A percentile compares a stretch with the other conserved stretches of the same genome.
These are phyloP conservation scores for Lyophyllum shimeji DNA, from an alignment of 768 basidiomycete species.

Conservation along the genomic window DNA sequence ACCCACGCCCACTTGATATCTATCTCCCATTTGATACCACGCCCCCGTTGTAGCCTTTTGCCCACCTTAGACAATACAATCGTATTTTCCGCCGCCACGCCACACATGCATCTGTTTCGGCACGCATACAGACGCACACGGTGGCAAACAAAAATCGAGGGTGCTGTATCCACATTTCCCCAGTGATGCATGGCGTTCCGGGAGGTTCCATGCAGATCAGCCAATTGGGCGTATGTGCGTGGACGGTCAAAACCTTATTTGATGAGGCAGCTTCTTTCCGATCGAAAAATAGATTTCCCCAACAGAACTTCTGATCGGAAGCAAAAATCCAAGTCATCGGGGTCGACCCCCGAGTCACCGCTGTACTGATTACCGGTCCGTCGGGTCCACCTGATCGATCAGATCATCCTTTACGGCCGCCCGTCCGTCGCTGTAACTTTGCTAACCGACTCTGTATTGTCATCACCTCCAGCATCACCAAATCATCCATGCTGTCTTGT, in stretches of 20 bases:
- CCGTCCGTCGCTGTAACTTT: background rate
- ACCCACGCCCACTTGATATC: conserved; percentile 7
- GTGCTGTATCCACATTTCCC: conserved; percentile 10
- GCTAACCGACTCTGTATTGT: background rate
- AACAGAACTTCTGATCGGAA: conserved; percentile 47
- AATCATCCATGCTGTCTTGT: background rate
- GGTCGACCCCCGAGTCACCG: conserved; percentile 11
- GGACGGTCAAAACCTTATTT: conserved; percentile 15
- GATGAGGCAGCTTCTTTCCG: conserved; percentile 13
- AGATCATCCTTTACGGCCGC: background rate
- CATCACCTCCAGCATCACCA: conserved; percentile 1
- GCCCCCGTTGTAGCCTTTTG: background rate
- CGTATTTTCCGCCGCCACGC: background rate
- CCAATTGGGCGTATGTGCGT: conserved; percentile 9
- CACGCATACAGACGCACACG: background rate
- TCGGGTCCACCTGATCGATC: conserved; percentile 12
- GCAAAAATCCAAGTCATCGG: conserved; percentile 18
- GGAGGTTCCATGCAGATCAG: conserved; percentile 18
- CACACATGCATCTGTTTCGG: background rate
- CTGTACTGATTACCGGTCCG: conserved; percentile 11
- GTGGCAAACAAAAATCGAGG: background rate
- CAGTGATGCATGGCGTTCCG: conserved; percentile 1
- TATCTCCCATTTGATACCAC: conserved; percentile 17
- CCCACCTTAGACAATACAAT: conserved; percentile 1
- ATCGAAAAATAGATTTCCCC: conserved; percentile 31